A percentile compares a stretch with the other conserved stretches of the same genome.
These are phyloP conservation scores for Penicillium sp. DNA, from an alignment of 2,329 filamentous ascomycete species.

Conservation along the genomic window DNA sequence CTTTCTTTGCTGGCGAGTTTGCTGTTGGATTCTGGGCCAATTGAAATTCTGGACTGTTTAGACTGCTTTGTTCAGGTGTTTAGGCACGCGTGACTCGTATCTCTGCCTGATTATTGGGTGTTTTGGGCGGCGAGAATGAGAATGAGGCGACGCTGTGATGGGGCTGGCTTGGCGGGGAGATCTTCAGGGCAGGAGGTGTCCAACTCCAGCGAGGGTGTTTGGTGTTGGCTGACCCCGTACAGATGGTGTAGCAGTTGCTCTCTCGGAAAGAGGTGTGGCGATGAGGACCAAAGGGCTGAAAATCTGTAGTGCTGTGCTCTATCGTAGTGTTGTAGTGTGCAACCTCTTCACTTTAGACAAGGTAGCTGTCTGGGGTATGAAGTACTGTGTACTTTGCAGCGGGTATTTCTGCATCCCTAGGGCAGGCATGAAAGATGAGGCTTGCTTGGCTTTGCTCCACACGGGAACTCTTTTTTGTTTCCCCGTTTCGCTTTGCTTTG, in stretches of 20 bases:
- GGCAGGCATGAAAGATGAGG: constrained; percentile 4
- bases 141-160: constrained; percentile 11
- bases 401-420: constrained; percentile 16
- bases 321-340: no score
- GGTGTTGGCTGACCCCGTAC: neutral
- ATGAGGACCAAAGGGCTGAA: neutral
- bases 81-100: constrained; percentile 10
- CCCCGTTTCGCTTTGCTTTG: neutral
- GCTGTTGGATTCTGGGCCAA: neutral
- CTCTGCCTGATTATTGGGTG: constrained; percentile 8
- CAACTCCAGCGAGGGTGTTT: neutral
- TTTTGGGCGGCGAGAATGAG: constrained; percentile 20
- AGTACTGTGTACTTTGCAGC: constrained; percentile 13
- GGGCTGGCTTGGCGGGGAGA: constrained; percentile 16
- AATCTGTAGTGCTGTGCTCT: no score
- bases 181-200: constrained; percentile 8
- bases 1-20: neutral
- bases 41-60: neutral
- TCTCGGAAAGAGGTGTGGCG: neutral
- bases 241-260: neutral
- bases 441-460: constrained; percentile 18
- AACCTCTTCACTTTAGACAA: no score
- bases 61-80: constrained; percentile 13
- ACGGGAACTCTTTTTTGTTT: constrained; percentile 9
- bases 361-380: neutral